These are phyloP conservation scores for Galerina sulciceps DNA, from an alignment of 768 basidiomycete species.

Conservation along the genomic window DNA sequence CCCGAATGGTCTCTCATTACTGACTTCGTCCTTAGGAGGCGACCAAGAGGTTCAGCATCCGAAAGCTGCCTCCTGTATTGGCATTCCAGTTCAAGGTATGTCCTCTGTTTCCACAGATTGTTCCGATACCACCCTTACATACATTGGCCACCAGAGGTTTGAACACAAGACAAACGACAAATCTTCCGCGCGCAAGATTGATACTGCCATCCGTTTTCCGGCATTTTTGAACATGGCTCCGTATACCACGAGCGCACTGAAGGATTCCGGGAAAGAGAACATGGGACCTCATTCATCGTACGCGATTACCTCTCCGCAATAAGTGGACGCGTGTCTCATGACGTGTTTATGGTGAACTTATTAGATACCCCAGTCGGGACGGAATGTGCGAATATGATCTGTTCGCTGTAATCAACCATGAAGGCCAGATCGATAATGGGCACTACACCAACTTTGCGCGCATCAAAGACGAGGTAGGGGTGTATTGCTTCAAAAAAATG, in stretches of 20 bases:
- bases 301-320: too few species aligned
- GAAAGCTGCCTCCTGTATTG: constrained; percentile 84
- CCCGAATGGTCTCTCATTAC: background rate
- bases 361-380: constrained; percentile 49
- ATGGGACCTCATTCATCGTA: too few species aligned
- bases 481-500: constrained; percentile 2
- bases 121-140: background rate
- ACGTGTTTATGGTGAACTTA: background rate
- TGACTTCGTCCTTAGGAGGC: constrained; percentile 54
- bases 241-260: constrained; percentile 72
- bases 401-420: constrained; percentile 92
- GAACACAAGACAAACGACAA: constrained; percentile 83
- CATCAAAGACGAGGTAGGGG: constrained; percentile 81
- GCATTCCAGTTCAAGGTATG: constrained; percentile 94
- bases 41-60: constrained; percentile 84
- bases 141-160: constrained; percentile 68
- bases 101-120: background rate
- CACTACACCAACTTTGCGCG: constrained; percentile 92
- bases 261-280: constrained; percentile 50
- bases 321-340: background rate
- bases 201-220: constrained; percentile 81
- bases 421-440: constrained; percentile 92
- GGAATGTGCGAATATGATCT: constrained; percentile 88
- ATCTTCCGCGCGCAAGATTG: constrained; percentile 81
- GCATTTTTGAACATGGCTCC: constrained; percentile 87